Percentiles rank a stretch among this genome's conserved stretches.
phyloP scores from a whole-genome alignment of 2,329 filamentous ascomycete genomes.

The Ophiostoma tasmaniense region DNA sequence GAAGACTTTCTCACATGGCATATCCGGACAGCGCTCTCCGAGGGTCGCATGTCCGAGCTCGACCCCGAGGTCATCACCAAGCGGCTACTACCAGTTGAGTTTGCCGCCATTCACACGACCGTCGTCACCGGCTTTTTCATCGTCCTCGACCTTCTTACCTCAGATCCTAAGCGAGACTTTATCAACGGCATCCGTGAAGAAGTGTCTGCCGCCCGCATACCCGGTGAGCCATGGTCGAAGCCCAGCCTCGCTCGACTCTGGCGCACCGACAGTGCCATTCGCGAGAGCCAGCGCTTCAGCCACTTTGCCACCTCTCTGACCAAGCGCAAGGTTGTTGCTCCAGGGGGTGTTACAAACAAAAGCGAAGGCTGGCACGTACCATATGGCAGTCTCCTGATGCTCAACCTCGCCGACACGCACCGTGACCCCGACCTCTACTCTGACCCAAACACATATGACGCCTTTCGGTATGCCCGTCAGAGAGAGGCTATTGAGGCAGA shows the following conservation, averaged over 20 bases:
- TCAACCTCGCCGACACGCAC: conserved; percentile 38
- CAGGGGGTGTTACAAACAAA: conserved; percentile 30
- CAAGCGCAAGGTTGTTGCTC: conserved; percentile 37
- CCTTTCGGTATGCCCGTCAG: conserved; percentile 39
- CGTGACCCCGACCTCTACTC: conserved; percentile 39
- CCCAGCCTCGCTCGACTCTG: conserved; percentile 34
- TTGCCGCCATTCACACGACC: conserved; percentile 52
- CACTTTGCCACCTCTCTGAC: conserved; percentile 39
- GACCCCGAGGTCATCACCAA: conserved; percentile 41
- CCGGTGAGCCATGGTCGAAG: conserved; percentile 38
- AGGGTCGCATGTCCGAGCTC: conserved; percentile 36
- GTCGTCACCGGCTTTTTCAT: conserved; percentile 41
- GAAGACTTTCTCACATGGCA: conserved; percentile 52
- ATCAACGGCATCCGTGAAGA: conserved; percentile 38
- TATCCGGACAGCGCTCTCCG: conserved; percentile 41
- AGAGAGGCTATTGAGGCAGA: conserved; percentile 32
- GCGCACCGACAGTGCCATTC: conserved; percentile 43
- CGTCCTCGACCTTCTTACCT: conserved; percentile 39
- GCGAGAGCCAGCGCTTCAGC: conserved; percentile 43
- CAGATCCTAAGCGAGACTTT: conserved; percentile 29
- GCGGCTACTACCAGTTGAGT: conserved; percentile 47
- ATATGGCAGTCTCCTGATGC: conserved; percentile 34
- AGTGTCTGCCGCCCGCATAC: conserved; percentile 26
- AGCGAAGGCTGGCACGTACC: conserved; percentile 39
- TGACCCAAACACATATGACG: conserved; percentile 37